Percentiles rank a stretch among this genome's conserved stretches.
These are phyloP conservation scores for Nicotiana knightiana DNA, from an alignment of 257 asterid genomes.

Conservation along the genomic window DNA sequence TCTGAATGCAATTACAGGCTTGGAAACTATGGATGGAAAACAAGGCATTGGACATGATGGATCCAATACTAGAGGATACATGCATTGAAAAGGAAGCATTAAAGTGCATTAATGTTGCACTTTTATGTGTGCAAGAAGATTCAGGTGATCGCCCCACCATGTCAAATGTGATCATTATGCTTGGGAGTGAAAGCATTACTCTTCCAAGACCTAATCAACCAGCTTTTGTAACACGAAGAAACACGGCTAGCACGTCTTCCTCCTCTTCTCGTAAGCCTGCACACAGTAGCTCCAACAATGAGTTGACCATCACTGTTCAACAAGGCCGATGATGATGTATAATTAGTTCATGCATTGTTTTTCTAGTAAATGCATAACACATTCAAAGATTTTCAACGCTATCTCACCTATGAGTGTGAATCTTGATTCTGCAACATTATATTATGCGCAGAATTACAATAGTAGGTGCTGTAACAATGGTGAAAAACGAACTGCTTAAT, in stretches of 20 bases:
- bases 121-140: constrained; percentile 27
- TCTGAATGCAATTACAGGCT: constrained; percentile 1
- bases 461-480: not conserved
- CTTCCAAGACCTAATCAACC: constrained; percentile 23
- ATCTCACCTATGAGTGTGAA: too few species aligned
- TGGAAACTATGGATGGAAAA: constrained; percentile 26
- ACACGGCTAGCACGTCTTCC: not conserved
- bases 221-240: constrained; percentile 4
- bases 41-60: constrained; percentile 14
- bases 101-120: constrained; percentile 22
- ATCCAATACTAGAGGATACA: not conserved
- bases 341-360: not conserved
- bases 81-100: constrained; percentile 3
- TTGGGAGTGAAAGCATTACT: constrained; percentile 8
- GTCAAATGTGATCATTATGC: constrained; percentile 20
- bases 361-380: not conserved
- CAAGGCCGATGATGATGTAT: constrained; percentile 11
- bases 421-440: too few species aligned
- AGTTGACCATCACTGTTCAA: not conserved
- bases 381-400: not conserved
- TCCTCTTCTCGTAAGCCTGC: not conserved
- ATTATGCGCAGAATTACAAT: not conserved
- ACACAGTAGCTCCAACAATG: not conserved
- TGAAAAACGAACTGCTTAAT: not conserved
- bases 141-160: constrained; percentile 23